phyloP scores from a whole-genome alignment of 192 early-diverging fungal genomes.

The Chytriomyces hyalinus region DNA sequence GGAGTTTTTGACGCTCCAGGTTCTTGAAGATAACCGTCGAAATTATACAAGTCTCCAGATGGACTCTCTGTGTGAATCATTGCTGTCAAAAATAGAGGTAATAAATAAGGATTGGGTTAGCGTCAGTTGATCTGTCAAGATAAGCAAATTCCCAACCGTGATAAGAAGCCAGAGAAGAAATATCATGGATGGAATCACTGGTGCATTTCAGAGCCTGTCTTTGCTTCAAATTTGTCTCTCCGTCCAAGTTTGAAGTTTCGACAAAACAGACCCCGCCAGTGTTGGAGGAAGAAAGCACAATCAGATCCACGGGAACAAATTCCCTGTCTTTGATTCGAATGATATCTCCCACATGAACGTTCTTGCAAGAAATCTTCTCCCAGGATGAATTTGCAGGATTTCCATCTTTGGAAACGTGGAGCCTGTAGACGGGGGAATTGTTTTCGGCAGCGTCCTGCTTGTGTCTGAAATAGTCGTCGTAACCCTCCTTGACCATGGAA shows the following conservation, averaged over 20 bases:
- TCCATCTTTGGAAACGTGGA: neutral
- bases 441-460: slow-evolving; percentile 29
- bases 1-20: slow-evolving; percentile 62
- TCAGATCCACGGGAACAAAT: slow-evolving; percentile 78
- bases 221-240: slow-evolving; percentile 88
- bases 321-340: slow-evolving; percentile 74
- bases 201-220: slow-evolving; percentile 63
- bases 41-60: slow-evolving; percentile 78
- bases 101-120: neutral
- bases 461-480: slow-evolving; percentile 60
- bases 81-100: slow-evolving; percentile 30
- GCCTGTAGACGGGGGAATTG: slow-evolving; percentile 9
- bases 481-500: slow-evolving; percentile 78
- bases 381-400: neutral
- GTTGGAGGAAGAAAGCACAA: slow-evolving; percentile 72
- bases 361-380: slow-evolving; percentile 34
- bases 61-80: slow-evolving; percentile 72
- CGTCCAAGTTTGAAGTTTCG: slow-evolving; percentile 83
- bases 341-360: slow-evolving; percentile 76
- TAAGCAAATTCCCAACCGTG: slow-evolving; percentile 4
- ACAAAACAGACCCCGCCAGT: slow-evolving; percentile 80
- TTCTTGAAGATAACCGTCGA: slow-evolving; percentile 71
- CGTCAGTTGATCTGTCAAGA: no score
- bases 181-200: slow-evolving; percentile 50
- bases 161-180: slow-evolving; percentile 54